Base-by-base conservation (phyloP, 345 rosid species). In the Salix caprea region DNA sequence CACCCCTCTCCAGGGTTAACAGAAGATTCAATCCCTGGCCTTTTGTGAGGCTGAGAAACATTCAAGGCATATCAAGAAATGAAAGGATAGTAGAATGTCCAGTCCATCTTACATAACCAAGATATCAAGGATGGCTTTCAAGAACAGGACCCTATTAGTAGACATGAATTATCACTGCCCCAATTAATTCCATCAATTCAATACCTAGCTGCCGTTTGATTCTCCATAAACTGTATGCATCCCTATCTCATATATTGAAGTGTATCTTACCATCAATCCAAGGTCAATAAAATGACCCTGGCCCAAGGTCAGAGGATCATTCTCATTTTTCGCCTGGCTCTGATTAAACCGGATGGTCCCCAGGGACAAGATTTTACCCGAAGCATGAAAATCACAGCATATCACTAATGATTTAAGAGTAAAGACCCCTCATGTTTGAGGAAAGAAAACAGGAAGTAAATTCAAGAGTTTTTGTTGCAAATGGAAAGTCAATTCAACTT, bases 271-370 rank as follows among this genome's bases (percentile, higher is more conserved):
- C 10, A 1, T 5, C 58, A 21, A 76, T 16, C 28, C 21, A 12
- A 62, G 39, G 36, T 62, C 6, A 5, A 19, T 74, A 21, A 78
- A 52, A 65, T 65, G 12, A 60, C 36, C 67, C 42, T 44, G 69
- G 42, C 69, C 34, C n/a, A 23, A 58, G 24, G 32, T 44, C n/a
- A 52, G 74, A 60, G 69, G 40, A 60, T 69, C 73, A 69, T 42
- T 40, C 44, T 60, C 60, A 32, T 69, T 36, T 52, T 64, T 67
- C 39, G 21, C 14, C 32, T 24, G 42, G 32, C 26, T 15, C 39
- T 36, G 24, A 54, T 5, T 40, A 42, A 40, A 61, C 16, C 19
- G 23, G 39, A 30, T 4, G 24, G 44, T 40, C 69, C 36, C 64
- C 8, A 50, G 37, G 10, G 36, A 34, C 65, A 16, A 39, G 2